Evolutionary conservation across 2,329 filamentous ascomycete genomes (phyloP), one percentile per base, ranked within the genome.

Genomic region (Ascochyta clinopodiicola): DNA sequence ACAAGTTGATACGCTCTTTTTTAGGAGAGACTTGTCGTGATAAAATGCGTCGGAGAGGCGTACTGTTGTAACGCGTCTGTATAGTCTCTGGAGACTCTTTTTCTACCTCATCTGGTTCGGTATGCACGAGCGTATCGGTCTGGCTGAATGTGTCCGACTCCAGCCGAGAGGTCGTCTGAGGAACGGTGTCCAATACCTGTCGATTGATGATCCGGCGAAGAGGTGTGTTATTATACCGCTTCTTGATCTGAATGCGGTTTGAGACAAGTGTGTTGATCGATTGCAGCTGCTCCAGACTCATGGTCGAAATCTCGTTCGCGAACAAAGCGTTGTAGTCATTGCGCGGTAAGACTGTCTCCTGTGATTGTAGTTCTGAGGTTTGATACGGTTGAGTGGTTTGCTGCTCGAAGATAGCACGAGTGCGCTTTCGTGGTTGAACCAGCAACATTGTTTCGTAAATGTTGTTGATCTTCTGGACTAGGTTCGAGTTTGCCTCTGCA

Each of bases 201-300:
- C 35, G 39, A 13, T 21, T 8, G 5, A 55, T 45, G 21, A 54
- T 54, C 12, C 51, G 45, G 6, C 51, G 51, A 29, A 55, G 51
- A 8, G 51, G 51, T 25, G 51, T 55, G 21, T 44, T 49, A 24
- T 55, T 55, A 36, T 36, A 55, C 5, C 51, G 51, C 34, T 32
- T 49, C 29, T 49, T 49, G 22, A 55, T 55, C n/a, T 45, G 29
- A 2, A 55, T 55, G 2, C 51, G 35, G 9, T 55, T 40, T 19
- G 22, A 17, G 35, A 55, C 43, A 3, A 45, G 19, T 25, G 10
- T 12, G 24, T 29, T 49, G n/a, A 55, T 35, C 4, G 44, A 19
- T 38, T 44, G 35, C 6, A 55, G 45, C 15, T 55, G 35, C 45
- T 49, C 51, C 22, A 55, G 24, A 13, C 12, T 40, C 35, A 55